Percentiles rank a stretch among this genome's conserved stretches.
These are phyloP conservation scores for Gliomastix tumulicola DNA, from an alignment of 2,329 filamentous ascomycete species.

Conservation along the genomic window DNA sequence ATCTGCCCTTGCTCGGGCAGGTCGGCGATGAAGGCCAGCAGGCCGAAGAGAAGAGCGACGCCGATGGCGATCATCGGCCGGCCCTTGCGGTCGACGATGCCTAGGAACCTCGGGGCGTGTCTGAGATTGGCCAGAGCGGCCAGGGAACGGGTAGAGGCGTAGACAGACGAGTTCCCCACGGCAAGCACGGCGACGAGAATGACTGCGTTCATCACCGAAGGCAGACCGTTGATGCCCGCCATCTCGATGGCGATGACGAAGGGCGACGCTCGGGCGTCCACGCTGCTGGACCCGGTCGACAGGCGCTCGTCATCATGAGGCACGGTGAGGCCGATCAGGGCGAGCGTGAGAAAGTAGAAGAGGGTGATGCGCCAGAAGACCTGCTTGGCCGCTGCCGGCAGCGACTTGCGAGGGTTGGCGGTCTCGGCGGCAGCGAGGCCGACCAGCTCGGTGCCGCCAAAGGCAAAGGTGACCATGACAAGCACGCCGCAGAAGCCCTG, in stretches of 20 bases:
- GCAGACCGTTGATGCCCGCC: slow-evolving; percentile 42
- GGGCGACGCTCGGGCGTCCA: slow-evolving; percentile 32
- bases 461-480: slow-evolving; percentile 67
- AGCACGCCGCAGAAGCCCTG: slow-evolving; percentile 67
- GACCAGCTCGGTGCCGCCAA: slow-evolving; percentile 68
- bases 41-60: slow-evolving; percentile 38
- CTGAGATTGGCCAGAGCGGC: slow-evolving; percentile 52
- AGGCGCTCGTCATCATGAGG: slow-evolving; percentile 36
- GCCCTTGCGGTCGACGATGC: slow-evolving; percentile 50
- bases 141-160: slow-evolving; percentile 52
- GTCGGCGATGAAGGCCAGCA: slow-evolving; percentile 39
- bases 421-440: slow-evolving; percentile 69
- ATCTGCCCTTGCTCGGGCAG: slow-evolving; percentile 39
- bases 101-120: slow-evolving; percentile 50
- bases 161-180: slow-evolving; percentile 52
- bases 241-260: slow-evolving; percentile 52
- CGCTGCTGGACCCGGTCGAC: slow-evolving; percentile 38
- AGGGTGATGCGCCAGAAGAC: slow-evolving; percentile 54
- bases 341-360: slow-evolving; percentile 46
- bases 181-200: slow-evolving; percentile 53
- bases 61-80: slow-evolving; percentile 45
- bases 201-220: slow-evolving; percentile 52
- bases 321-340: slow-evolving; percentile 45
- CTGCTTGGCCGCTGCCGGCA: slow-evolving; percentile 80
- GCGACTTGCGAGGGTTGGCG: slow-evolving; percentile 59